Percentiles rank a stretch among this genome's conserved stretches.
Evolutionary conservation across 345 rosid genomes (phyloP).

Genomic region (Euclidium syriacum): DNA sequence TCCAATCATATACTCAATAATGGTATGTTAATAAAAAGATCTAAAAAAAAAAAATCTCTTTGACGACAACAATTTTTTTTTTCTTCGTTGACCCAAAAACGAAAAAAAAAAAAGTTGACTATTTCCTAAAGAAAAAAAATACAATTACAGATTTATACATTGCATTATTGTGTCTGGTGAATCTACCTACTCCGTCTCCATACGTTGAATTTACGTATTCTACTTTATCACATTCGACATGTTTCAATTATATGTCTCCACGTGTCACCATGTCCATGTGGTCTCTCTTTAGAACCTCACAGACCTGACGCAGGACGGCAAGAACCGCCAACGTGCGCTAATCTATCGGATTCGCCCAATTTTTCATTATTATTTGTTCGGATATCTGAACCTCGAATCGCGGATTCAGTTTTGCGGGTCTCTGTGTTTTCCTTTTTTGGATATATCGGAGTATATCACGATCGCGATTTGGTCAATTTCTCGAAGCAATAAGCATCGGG

Average conservation of each 20-base stretch:
- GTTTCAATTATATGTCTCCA: background rate
- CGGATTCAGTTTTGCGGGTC: conserved; percentile 7
- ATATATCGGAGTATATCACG: background rate
- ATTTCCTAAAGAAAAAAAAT: too few relatives aligned
- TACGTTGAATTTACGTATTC: conserved; percentile 1
- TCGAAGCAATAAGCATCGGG: background rate
- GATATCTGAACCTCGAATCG: conserved; percentile 1
- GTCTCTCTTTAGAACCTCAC: background rate
- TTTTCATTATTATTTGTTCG: background rate
- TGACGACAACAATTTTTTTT: too few relatives aligned
- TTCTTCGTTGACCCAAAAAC: too few relatives aligned
- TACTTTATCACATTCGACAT: background rate
- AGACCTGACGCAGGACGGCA: conserved; percentile 30
- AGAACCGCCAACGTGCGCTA: conserved; percentile 38
- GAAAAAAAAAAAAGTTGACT: too few relatives aligned
- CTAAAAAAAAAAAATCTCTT: too few relatives aligned
- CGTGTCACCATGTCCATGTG: conserved; percentile 4
- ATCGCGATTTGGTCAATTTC: conserved; percentile 9
- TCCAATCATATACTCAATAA: too few relatives aligned
- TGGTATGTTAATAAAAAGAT: too few relatives aligned
- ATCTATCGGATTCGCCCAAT: conserved; percentile 12
- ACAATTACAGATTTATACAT: too few relatives aligned
- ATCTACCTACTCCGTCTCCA: background rate
- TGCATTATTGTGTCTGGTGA: background rate
- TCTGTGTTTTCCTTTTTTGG: background rate